A percentile compares a stretch with the other conserved stretches of the same genome.
phyloP scores from a whole-genome alignment of 2,329 filamentous ascomycete genomes.

The Alternaria arbusti region DNA sequence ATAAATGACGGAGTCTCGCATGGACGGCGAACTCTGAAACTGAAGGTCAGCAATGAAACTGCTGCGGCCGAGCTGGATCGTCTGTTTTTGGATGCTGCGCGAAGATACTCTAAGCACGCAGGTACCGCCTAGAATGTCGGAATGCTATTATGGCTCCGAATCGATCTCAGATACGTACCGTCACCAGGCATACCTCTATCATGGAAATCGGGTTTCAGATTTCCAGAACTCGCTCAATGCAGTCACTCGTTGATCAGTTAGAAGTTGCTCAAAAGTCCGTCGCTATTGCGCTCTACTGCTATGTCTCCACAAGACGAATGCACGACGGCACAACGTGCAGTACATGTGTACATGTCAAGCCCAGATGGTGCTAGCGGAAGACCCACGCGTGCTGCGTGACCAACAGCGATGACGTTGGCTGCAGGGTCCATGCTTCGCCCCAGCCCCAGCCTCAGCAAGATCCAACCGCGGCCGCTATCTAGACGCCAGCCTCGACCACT shows the following conservation, averaged over 20 bases:
- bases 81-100: not conserved
- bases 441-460: constrained; percentile 10
- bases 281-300: not conserved
- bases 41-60: not conserved
- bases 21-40: not conserved
- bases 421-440: constrained; percentile 13
- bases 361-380: not conserved
- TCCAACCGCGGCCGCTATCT: constrained; percentile 6
- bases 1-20: not conserved
- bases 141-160: not conserved
- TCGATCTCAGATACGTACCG: not conserved
- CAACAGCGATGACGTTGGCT: constrained; percentile 11
- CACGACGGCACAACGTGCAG: not conserved
- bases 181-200: not conserved
- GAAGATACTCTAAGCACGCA: not conserved
- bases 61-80: not conserved
- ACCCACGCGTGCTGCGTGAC: constrained; percentile 8
- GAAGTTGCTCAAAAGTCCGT: not conserved
- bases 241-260: not conserved
- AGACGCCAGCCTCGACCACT: constrained; percentile 11
- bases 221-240: not conserved
- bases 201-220: not conserved
- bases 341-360: not conserved
- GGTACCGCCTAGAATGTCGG: not conserved
- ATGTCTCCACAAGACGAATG: not conserved